A percentile compares a stretch with the other conserved stretches of the same genome.
These are phyloP conservation scores for Postia placenta DNA, from an alignment of 768 basidiomycete species.

Conservation along the genomic window DNA sequence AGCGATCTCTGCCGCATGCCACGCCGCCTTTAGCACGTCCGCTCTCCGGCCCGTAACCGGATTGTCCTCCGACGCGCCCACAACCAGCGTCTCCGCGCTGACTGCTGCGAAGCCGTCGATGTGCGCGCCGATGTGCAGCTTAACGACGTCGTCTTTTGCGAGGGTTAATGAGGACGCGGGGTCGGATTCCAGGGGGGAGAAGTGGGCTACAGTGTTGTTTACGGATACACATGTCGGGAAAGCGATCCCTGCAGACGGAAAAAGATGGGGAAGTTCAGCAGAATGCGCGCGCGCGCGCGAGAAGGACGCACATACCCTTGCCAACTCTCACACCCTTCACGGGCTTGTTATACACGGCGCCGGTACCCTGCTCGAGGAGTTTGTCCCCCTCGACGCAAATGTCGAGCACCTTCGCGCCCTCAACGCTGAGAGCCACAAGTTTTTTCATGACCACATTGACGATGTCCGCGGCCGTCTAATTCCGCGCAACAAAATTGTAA, in stretches of 20 bases:
- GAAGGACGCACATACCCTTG: conserved; percentile 58
- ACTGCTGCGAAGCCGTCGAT: conserved; percentile 96
- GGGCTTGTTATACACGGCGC: conserved; percentile 82
- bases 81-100: conserved; percentile 87
- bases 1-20: conserved; percentile 86
- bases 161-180: conserved; percentile 60
- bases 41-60: conserved; percentile 85
- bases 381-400: conserved; percentile 92
- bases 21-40: conserved; percentile 91
- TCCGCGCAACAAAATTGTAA: too few species aligned
- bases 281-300: neutral
- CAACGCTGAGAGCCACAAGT: conserved; percentile 67
- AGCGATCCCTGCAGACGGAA: conserved; percentile 57
- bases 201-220: conserved; percentile 94
- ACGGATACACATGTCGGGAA: conserved; percentile 94
- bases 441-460: conserved; percentile 80
- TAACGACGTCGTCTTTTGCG: conserved; percentile 87
- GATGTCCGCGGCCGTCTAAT: conserved; percentile 89
- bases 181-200: conserved; percentile 93
- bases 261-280: neutral
- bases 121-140: conserved; percentile 93
- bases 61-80: conserved; percentile 66
- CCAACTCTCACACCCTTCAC: conserved; percentile 82
- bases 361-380: conserved; percentile 81
- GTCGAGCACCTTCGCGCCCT: conserved; percentile 86